Percentiles rank a stretch among this genome's conserved stretches.
Conservation (phyloP, 441 rosid genomes). For the Pelargonium cotyledonis region DNA sequence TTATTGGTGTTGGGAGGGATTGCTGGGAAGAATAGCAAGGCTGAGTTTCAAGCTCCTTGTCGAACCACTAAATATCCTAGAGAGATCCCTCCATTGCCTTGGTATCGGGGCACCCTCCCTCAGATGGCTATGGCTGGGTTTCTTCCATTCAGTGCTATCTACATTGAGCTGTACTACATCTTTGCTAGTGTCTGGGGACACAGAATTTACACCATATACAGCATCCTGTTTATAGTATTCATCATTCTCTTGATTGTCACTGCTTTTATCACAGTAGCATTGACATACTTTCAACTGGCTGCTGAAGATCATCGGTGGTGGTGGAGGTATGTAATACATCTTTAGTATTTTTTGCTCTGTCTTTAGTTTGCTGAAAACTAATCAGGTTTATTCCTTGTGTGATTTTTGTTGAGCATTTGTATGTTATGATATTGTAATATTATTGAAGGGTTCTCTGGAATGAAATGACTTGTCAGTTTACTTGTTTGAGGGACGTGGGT, state of each 20-base stretch:
- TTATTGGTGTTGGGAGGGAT: constrained; percentile 27
- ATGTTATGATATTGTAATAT: too few species aligned
- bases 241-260: constrained; percentile 27
- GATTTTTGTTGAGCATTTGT: too few species aligned
- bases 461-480: too few species aligned
- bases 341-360: background rate
- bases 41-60: constrained; percentile 31
- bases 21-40: constrained; percentile 28
- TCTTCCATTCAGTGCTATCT: constrained; percentile 29
- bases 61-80: constrained; percentile 30
- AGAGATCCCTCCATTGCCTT: constrained; percentile 28
- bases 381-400: too few species aligned
- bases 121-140: constrained; percentile 31
- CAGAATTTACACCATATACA: constrained; percentile 26
- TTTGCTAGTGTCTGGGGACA: constrained; percentile 28
- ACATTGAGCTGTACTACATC: constrained; percentile 27
- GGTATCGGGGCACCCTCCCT: constrained; percentile 26
- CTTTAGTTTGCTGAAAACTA: too few species aligned
- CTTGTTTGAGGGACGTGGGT: too few species aligned
- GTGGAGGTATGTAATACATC: constrained; percentile 24
- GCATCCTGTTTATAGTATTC: constrained; percentile 24
- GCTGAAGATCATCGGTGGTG: constrained; percentile 30
- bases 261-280: constrained; percentile 28
- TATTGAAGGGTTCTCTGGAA: too few species aligned
- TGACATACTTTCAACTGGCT: constrained; percentile 29